These are phyloP conservation scores for Incumbomyces delicatus DNA, from an alignment of 2,329 filamentous ascomycete genomes.

Conservation along the genomic window DNA sequence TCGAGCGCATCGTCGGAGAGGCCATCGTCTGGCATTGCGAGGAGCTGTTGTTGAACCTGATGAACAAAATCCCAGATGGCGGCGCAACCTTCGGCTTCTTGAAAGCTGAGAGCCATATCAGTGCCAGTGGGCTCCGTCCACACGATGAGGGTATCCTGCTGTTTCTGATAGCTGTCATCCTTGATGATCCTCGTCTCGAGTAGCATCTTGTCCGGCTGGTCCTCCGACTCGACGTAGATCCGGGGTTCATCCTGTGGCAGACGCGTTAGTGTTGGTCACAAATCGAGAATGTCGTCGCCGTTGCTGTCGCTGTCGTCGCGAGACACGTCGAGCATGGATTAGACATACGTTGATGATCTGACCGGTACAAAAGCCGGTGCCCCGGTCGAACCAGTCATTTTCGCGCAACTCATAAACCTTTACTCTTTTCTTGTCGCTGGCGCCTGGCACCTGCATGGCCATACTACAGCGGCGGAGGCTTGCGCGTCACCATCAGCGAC, in stretches of 20 bases:
- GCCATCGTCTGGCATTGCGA: slow-evolving; percentile 59
- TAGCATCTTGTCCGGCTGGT: slow-evolving; percentile 71
- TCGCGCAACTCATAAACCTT: slow-evolving; percentile 98
- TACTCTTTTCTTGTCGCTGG: slow-evolving; percentile 55
- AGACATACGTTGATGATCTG: slow-evolving; percentile 59
- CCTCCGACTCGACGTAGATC: slow-evolving; percentile 88
- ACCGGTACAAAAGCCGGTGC: slow-evolving; percentile 89
- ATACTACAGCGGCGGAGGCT: slow-evolving; percentile 22
- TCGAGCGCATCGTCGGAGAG: slow-evolving; percentile 85
- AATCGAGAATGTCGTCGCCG: too few relatives aligned
- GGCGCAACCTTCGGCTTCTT: slow-evolving; percentile 89
- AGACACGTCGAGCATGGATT: too few relatives aligned
- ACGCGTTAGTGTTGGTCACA: background rate
- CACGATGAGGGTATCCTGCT: slow-evolving; percentile 97
- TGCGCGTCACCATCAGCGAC: slow-evolving; percentile 12
- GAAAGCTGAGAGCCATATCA: slow-evolving; percentile 97
- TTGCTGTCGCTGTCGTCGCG: too few relatives aligned
- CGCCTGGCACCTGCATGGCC: slow-evolving; percentile 39
- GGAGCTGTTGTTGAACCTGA: slow-evolving; percentile 67
- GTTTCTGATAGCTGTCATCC: slow-evolving; percentile 95
- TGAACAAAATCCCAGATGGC: slow-evolving; percentile 94
- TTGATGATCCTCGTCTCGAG: slow-evolving; percentile 84
- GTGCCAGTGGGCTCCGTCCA: slow-evolving; percentile 89
- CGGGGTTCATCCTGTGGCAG: slow-evolving; percentile 64
- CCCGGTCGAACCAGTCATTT: slow-evolving; percentile 98